Evolutionary conservation across 208 protist genomes (phyloP).

Genomic region (Crithidia expoeki): DNA sequence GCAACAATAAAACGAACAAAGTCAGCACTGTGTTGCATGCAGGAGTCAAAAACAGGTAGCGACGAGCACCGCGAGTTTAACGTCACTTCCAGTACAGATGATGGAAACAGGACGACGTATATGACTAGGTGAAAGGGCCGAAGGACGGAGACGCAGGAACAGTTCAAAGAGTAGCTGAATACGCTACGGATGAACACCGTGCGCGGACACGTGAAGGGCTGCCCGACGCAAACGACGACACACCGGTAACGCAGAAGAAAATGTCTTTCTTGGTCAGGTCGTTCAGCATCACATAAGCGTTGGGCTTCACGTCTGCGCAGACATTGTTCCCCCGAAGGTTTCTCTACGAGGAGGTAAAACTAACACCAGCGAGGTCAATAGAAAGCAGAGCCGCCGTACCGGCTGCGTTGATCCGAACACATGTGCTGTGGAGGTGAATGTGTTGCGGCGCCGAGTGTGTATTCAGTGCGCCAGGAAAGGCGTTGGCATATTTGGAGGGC

Average conservation of each 20-base stretch:
- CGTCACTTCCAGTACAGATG: background rate
- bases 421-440: background rate
- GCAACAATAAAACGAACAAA: background rate
- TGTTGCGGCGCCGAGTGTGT: background rate
- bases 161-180: background rate
- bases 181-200: background rate
- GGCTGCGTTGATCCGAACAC: background rate
- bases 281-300: background rate
- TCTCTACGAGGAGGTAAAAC: background rate
- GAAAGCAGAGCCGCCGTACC: background rate
- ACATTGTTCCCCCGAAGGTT: background rate
- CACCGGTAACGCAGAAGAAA: background rate
- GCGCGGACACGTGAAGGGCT: background rate
- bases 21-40: background rate
- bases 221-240: slow-evolving; percentile 1
- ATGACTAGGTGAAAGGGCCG: background rate
- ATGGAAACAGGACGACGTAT: background rate
- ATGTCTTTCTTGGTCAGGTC: background rate
- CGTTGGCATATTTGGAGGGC: background rate
- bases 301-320: background rate
- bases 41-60: background rate
- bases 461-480: too few species aligned
- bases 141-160: slow-evolving; percentile 2
- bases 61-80: background rate
- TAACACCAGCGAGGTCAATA: background rate